Conservation (phyloP, 306 rosid species). For the Citrullus colocynthis region DNA sequence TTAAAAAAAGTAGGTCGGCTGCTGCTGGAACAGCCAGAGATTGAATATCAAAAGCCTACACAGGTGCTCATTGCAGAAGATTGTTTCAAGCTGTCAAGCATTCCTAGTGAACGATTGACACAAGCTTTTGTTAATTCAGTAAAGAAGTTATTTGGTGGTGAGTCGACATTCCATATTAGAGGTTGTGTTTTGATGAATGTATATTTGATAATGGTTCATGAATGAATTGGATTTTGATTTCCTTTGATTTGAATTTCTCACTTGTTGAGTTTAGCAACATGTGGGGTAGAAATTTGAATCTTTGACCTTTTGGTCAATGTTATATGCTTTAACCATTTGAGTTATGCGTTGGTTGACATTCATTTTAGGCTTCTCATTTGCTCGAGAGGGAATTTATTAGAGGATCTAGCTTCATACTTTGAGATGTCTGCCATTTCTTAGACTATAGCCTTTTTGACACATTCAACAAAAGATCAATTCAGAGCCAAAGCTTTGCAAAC, state of each 20-base stretch:
- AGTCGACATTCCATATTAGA: constrained; percentile 9
- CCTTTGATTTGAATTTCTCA: background rate
- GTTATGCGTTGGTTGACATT: background rate
- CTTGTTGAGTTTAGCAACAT: background rate
- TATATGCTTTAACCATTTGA: background rate
- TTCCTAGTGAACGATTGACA: constrained; percentile 32
- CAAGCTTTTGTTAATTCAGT: constrained; percentile 30
- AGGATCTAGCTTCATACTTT: background rate
- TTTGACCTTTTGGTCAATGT: background rate
- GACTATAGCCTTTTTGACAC: background rate
- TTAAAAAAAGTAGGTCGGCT: constrained; percentile 54
- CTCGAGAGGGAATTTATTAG: background rate
- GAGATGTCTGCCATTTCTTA: background rate
- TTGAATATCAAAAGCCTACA: constrained; percentile 33
- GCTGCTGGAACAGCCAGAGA: constrained; percentile 33
- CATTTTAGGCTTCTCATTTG: background rate
- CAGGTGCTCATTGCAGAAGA: constrained; percentile 62
- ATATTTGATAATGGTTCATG: background rate
- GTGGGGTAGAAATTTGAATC: background rate
- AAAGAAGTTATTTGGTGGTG: constrained; percentile 65
- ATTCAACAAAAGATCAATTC: background rate
- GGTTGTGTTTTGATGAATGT: background rate
- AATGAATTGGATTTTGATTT: background rate
- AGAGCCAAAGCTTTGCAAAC: background rate
- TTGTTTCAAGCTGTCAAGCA: constrained; percentile 61